A percentile compares a stretch with the other conserved stretches of the same genome.
Evolutionary conservation across 2,329 filamentous ascomycete genomes (phyloP).

Genomic region (Fusarium sp.): DNA sequence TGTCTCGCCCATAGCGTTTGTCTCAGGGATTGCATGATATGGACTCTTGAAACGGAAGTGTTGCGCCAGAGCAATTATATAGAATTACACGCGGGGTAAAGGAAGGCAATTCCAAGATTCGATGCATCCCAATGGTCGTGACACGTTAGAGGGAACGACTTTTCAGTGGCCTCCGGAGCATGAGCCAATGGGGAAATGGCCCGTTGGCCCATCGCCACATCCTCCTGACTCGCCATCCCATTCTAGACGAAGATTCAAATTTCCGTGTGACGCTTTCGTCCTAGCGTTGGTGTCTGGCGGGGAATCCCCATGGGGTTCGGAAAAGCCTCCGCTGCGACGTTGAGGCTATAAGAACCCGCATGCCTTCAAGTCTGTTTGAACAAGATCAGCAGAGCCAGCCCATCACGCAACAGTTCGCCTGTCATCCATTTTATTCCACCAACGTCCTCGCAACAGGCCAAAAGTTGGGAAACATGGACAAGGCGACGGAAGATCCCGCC

Average conservation of each 20-base stretch:
- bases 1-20: neutral
- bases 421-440: neutral
- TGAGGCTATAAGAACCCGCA: neutral
- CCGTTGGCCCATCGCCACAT: neutral
- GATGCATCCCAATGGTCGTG: neutral
- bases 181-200: neutral
- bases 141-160: neutral
- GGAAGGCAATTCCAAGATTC: neutral
- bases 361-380: neutral
- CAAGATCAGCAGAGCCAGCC: neutral
- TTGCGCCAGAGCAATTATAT: neutral
- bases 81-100: neutral
- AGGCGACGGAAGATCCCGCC: slow-evolving; percentile 6
- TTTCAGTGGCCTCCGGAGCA: neutral
- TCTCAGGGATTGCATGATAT: neutral
- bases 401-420: neutral
- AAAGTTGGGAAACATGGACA: slow-evolving; percentile 8
- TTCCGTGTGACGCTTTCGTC: slow-evolving; percentile 6
- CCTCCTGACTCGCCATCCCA: neutral
- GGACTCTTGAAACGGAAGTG: neutral
- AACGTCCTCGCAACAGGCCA: neutral
- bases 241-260: slow-evolving; percentile 9
- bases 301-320: slow-evolving; percentile 14
- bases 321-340: neutral
- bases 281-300: neutral